phyloP scores from a whole-genome alignment of 129 eudicot species.

The Flaveria robusta region DNA sequence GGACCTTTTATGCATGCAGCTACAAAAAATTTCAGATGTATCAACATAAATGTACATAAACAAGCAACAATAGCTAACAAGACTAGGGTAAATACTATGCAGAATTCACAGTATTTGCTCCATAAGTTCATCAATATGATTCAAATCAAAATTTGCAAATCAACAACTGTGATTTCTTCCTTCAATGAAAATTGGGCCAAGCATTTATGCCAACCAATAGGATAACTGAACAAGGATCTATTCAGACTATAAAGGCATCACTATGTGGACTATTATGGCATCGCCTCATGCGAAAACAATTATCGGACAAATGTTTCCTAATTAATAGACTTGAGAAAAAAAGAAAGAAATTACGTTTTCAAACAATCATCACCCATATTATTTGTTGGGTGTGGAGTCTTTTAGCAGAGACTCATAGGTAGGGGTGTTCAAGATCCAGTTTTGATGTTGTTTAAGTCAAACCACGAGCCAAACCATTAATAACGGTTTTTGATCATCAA shows the following conservation, averaged over 20 bases:
- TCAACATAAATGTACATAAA: background rate
- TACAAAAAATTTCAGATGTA: background rate
- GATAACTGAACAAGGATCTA: background rate
- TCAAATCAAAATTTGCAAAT: background rate
- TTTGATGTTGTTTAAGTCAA: too few relatives aligned
- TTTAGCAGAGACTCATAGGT: too few relatives aligned
- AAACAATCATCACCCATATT: background rate
- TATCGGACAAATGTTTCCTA: background rate
- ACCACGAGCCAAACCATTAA: too few relatives aligned
- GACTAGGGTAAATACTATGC: slow-evolving; percentile 2
- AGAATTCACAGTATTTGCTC: slow-evolving; percentile 20
- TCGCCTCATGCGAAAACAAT: background rate
- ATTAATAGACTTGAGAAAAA: too few relatives aligned
- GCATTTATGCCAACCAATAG: background rate
- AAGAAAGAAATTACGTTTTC: too few relatives aligned
- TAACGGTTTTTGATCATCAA: too few relatives aligned
- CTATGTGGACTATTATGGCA: background rate
- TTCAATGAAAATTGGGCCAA: background rate
- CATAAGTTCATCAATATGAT: slow-evolving; percentile 8
- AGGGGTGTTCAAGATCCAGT: too few relatives aligned
- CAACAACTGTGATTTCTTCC: slow-evolving; percentile 1
- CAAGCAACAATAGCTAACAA: background rate
- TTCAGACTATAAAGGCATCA: background rate
- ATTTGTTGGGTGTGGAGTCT: too few relatives aligned
- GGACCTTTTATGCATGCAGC: slow-evolving; percentile 5